Conservation (phyloP, 1,284 basidiomycete species). For the Phenoliferia sp. region DNA sequence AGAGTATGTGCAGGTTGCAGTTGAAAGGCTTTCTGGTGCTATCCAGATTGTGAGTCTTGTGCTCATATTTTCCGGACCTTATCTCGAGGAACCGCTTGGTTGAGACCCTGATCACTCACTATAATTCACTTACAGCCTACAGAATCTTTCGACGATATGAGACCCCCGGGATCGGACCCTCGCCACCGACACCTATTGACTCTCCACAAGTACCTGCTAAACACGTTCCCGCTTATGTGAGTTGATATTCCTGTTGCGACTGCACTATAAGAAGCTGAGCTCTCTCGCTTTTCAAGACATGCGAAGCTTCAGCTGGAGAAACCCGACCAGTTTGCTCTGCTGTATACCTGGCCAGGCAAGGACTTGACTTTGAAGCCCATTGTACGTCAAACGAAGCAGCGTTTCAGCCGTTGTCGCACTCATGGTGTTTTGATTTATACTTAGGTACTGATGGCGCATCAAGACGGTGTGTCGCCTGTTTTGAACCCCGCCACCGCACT, state of each 20-base stretch:
- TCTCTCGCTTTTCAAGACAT: slow-evolving; percentile 32
- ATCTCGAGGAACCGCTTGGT: neutral
- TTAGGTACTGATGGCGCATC: slow-evolving; percentile 47
- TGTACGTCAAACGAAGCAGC: neutral
- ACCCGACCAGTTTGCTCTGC: slow-evolving; percentile 45
- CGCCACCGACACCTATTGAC: slow-evolving; percentile 42
- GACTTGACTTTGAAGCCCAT: slow-evolving; percentile 43
- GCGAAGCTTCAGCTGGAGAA: slow-evolving; percentile 42
- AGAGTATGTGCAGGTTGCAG: slow-evolving; percentile 11
- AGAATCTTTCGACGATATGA: slow-evolving; percentile 46
- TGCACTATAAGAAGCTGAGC: too few relatives aligned
- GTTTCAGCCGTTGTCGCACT: neutral
- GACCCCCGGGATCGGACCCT: slow-evolving; percentile 39
- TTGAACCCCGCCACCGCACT: slow-evolving; percentile 3
- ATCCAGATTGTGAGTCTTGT: slow-evolving; percentile 18
- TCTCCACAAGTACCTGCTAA: slow-evolving; percentile 44
- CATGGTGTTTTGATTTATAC: neutral
- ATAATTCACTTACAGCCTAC: slow-evolving; percentile 33
- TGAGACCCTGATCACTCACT: neutral
- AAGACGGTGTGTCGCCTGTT: slow-evolving; percentile 20
- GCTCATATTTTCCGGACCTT: neutral
- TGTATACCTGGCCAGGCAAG: slow-evolving; percentile 48
- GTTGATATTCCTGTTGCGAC: slow-evolving; percentile 1
- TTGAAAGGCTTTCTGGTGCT: slow-evolving; percentile 18
- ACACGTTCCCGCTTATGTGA: slow-evolving; percentile 42